Evolutionary conservation across 768 basidiomycete genomes (phyloP).

Genomic region (Lentinula lateritia): DNA sequence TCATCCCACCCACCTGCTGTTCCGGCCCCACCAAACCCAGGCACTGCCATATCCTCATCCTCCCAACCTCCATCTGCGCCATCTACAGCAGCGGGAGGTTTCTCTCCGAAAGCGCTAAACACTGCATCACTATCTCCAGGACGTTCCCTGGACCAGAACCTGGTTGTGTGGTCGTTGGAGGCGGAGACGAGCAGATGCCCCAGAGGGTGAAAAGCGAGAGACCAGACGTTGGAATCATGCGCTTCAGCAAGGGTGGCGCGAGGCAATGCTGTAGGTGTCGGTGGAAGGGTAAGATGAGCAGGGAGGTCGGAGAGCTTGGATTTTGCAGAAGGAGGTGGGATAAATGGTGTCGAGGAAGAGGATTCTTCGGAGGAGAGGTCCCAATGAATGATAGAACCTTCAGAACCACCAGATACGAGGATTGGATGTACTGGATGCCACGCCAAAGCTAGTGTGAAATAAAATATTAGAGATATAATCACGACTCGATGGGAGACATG

Average conservation of each 20-base stretch:
- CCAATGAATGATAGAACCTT: slow-evolving; percentile 94
- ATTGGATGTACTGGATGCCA: slow-evolving; percentile 96
- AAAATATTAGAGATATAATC: not conserved
- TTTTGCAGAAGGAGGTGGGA: slow-evolving; percentile 17
- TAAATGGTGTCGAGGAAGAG: slow-evolving; percentile 13
- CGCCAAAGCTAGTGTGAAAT: slow-evolving; percentile 56
- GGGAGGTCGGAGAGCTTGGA: slow-evolving; percentile 17
- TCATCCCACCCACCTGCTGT: slow-evolving; percentile 18
- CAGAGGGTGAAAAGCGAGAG: slow-evolving; percentile 90
- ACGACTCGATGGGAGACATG: not conserved
- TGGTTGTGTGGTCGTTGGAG: slow-evolving; percentile 97
- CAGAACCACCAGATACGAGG: slow-evolving; percentile 90
- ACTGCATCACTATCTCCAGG: slow-evolving; percentile 79
- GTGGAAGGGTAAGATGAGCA: slow-evolving; percentile 7
- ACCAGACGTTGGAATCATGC: slow-evolving; percentile 98
- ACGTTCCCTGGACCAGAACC: slow-evolving; percentile 96
- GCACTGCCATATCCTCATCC: slow-evolving; percentile 74
- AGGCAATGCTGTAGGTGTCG: slow-evolving; percentile 46
- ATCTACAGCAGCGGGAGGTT: slow-evolving; percentile 57
- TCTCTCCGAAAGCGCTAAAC: slow-evolving; percentile 71
- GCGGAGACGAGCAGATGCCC: slow-evolving; percentile 92
- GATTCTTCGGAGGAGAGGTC: slow-evolving; percentile 69
- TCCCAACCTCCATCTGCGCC: slow-evolving; percentile 53
- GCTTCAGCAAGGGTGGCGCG: slow-evolving; percentile 89
- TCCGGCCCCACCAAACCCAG: slow-evolving; percentile 57